phyloP scores from a whole-genome alignment of 345 rosid genomes.

The Arabidopsis arenosa region DNA sequence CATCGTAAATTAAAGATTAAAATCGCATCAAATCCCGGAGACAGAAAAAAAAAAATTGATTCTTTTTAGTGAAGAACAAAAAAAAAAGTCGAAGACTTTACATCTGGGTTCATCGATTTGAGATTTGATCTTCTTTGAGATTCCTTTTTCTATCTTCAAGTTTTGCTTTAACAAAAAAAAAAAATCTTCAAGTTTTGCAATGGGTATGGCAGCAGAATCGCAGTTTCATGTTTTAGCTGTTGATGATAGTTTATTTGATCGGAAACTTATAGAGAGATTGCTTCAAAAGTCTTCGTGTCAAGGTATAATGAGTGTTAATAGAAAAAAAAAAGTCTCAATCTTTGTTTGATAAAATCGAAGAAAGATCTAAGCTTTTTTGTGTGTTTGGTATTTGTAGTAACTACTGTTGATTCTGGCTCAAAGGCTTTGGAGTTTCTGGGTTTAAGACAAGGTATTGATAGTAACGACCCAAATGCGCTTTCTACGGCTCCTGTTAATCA shows the following conservation, averaged over 20 bases:
- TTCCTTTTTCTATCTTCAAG: background rate
- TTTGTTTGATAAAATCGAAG: background rate
- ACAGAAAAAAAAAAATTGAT: background rate
- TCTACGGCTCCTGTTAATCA: slow-evolving; percentile 46
- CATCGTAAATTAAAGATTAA: background rate
- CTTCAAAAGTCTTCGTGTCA: slow-evolving; percentile 93
- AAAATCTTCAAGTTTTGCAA: slow-evolving; percentile 40
- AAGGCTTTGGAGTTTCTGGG: slow-evolving; percentile 92
- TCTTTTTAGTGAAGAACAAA: slow-evolving; percentile 9
- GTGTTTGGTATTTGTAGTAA: slow-evolving; percentile 54
- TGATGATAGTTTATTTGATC: slow-evolving; percentile 82
- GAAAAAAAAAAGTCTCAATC: background rate
- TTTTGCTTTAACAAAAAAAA: too few relatives aligned
- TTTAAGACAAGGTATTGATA: slow-evolving; percentile 33
- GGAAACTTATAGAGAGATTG: slow-evolving; percentile 86
- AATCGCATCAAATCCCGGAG: slow-evolving; percentile 3
- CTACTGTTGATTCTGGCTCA: slow-evolving; percentile 88
- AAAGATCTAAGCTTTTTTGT: slow-evolving; percentile 30
- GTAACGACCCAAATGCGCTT: slow-evolving; percentile 27
- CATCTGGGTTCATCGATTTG: slow-evolving; percentile 29
- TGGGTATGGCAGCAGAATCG: slow-evolving; percentile 65
- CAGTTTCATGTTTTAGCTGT: slow-evolving; percentile 94
- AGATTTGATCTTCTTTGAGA: slow-evolving; percentile 31
- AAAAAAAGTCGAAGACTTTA: slow-evolving; percentile 39
- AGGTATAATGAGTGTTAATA: slow-evolving; percentile 49